Percentiles rank a stretch among this genome's conserved stretches.
Conservation (phyloP, 2,329 filamentous ascomycete species). For the Lachnellula occidentalis region DNA sequence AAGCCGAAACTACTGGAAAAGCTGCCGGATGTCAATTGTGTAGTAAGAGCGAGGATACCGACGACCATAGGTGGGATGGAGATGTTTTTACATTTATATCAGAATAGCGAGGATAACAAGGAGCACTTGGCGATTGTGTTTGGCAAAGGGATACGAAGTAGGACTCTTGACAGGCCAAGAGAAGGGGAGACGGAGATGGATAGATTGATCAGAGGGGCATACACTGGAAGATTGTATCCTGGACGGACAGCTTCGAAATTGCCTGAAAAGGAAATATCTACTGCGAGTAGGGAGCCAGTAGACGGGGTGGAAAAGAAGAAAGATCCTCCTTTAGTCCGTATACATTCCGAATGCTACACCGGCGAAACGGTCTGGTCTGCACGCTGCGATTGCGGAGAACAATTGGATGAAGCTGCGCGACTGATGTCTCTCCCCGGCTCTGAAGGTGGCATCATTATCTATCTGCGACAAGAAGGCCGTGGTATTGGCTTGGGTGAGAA, state of each 20-base stretch:
- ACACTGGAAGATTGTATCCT: constrained; percentile 80
- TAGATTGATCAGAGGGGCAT: constrained; percentile 90
- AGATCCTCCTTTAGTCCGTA: constrained; percentile 72
- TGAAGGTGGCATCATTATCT: constrained; percentile 85
- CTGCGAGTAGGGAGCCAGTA: not conserved
- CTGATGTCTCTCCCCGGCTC: constrained; percentile 74
- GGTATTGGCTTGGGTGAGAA: constrained; percentile 95
- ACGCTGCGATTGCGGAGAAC: constrained; percentile 94
- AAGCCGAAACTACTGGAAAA: constrained; percentile 67
- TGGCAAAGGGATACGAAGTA: constrained; percentile 73
- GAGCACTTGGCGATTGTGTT: constrained; percentile 98
- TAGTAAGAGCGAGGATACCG: constrained; percentile 90
- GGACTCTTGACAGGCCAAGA: constrained; percentile 63
- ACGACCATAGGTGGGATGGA: constrained; percentile 66
- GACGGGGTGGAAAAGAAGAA: constrained; percentile 10
- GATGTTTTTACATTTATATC: constrained; percentile 95
- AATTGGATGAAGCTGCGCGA: constrained; percentile 90
- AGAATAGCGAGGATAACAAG: constrained; percentile 88
- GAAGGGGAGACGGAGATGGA: constrained; percentile 81
- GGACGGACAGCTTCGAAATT: constrained; percentile 59
- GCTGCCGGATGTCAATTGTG: constrained; percentile 83
- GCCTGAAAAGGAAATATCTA: constrained; percentile 6
- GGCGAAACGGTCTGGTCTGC: constrained; percentile 98
- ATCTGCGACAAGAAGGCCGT: constrained; percentile 90
- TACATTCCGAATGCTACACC: constrained; percentile 97